Evolutionary conservation across 2,329 filamentous ascomycete species (phyloP).

Genomic region (Chaetomium globosum): DNA sequence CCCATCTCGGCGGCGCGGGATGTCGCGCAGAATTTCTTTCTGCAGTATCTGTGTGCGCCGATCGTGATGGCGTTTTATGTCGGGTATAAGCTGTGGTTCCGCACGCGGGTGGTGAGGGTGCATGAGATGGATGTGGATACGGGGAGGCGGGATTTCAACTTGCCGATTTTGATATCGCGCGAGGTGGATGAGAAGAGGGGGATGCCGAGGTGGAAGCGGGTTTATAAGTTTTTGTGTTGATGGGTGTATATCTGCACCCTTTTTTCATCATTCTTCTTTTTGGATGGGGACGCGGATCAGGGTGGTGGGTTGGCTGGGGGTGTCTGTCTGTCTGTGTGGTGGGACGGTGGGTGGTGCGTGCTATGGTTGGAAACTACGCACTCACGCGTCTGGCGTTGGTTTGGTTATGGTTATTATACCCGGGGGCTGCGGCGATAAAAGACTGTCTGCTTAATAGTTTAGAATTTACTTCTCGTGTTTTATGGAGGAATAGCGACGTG

Average conservation of each 20-base stretch:
- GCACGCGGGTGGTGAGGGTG: conserved; percentile 66
- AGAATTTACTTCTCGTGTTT: neutral
- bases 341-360: neutral
- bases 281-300: neutral
- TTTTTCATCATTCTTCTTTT: neutral
- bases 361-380: neutral
- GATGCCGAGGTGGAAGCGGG: conserved; percentile 77
- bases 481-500: neutral
- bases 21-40: conserved; percentile 70
- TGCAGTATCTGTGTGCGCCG: conserved; percentile 70
- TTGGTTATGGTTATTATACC: neutral
- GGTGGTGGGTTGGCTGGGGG: neutral
- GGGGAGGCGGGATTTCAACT: conserved; percentile 80
- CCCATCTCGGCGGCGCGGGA: conserved; percentile 42
- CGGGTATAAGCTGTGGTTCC: conserved; percentile 73
- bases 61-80: conserved; percentile 70
- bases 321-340: neutral
- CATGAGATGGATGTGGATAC: conserved; percentile 85
- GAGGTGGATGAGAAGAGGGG: conserved; percentile 71
- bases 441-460: neutral
- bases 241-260: neutral
- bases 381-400: neutral
- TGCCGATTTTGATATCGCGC: conserved; percentile 75
- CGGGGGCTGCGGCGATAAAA: neutral
- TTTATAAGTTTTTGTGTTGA: conserved; percentile 74